A percentile compares a stretch with the other conserved stretches of the same genome.
These are phyloP conservation scores for Kazachstania bromeliacearum DNA, from an alignment of 805 yeast species.

Conservation along the genomic window DNA sequence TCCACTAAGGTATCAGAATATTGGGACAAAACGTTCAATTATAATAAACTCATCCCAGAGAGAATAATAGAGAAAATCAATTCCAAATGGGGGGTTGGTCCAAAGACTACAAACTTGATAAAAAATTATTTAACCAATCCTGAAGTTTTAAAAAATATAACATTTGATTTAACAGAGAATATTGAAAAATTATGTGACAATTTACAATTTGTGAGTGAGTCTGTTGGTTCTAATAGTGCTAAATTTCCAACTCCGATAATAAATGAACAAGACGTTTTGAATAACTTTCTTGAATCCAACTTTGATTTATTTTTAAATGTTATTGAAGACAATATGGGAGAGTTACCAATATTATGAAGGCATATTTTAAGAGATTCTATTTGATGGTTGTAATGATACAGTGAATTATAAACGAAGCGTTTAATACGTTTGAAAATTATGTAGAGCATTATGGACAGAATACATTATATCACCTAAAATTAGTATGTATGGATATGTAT, in stretches of 20 bases:
- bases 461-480: too few species aligned
- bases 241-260: neutral
- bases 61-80: conserved; percentile 8
- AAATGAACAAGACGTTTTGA: conserved; percentile 7
- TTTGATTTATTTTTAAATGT: conserved; percentile 11
- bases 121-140: conserved; percentile 9
- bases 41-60: conserved; percentile 7
- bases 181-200: conserved; percentile 2
- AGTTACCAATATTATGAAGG: conserved; percentile 9
- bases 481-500: neutral
- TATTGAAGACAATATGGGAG: conserved; percentile 13
- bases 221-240: neutral
- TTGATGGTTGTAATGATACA: neutral
- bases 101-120: conserved; percentile 7
- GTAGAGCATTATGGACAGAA: neutral
- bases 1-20: conserved; percentile 6
- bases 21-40: conserved; percentile 9
- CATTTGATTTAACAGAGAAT: conserved; percentile 3
- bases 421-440: neutral
- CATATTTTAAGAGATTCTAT: neutral
- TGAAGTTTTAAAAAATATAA: conserved; percentile 4
- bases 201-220: neutral
- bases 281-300: conserved; percentile 11
- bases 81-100: conserved; percentile 18
- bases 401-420: neutral